Base-by-base conservation (phyloP, 2,329 filamentous ascomycete genomes). In the Aspergillus sp. region DNA sequence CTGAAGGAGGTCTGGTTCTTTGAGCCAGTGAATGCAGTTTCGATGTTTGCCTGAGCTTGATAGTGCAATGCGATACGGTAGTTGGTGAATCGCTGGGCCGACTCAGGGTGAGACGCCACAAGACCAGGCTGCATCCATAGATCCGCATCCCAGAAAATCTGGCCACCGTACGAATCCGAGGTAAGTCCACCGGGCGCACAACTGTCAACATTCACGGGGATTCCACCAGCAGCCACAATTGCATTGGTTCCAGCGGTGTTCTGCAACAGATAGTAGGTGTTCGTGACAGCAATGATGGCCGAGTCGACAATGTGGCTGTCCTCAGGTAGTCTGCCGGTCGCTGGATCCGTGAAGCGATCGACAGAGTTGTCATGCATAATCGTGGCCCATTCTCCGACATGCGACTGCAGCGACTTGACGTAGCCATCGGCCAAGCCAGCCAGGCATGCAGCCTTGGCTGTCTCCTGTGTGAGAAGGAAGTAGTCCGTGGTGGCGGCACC, bases 61-160 rank as follows among this genome's bases (percentile, higher is more conserved):
- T 75, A 73, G 64, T 85, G 85, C 57, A 83, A 80, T 49, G 84
- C 82, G 6, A 84, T 77, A 2, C 88, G 82, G 68, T 88, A 90
- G 61, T 88, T 86, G 58, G 84, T 83, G 61, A 90, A 86, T 25
- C 87, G 83, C 68, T 85, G 83, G 4, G 84, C 83, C 55, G 85
- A 83, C 60, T 85, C 78, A 1, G 88, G 88, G 68, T 87, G 86
- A 0, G 86, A 82, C 1, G 87, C 80, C 13, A 88, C 84, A 8
- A 90, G 73, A 8, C 87, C 87, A 5, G 88, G 88, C 32, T 86
- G 84, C 84, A 89, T 88, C 86, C 86, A 89, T 3, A 88, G 79
- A 70, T 88, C 86, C 13, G 84, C 83, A 73, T 88, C 86, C 86
- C 86, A 88, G 69, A 88, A 88, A n/a, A 88, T 80, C 39, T 82